These are phyloP conservation scores for Fremontodendron californicum DNA, from an alignment of 345 rosid genomes.

Conservation along the genomic window DNA sequence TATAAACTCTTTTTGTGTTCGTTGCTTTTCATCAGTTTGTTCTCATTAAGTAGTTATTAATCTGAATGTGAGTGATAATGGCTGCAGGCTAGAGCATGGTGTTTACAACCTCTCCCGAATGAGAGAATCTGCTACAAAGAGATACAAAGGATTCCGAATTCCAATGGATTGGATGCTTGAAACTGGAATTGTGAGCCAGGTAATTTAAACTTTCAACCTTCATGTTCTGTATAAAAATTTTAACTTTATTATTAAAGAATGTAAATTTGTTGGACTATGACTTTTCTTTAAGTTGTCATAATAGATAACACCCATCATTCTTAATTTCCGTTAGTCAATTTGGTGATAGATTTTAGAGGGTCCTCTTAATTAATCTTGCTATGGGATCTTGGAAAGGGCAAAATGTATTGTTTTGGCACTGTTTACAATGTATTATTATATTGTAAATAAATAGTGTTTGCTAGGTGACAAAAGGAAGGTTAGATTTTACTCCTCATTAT, in stretches of 20 bases:
- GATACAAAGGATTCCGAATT: slow-evolving; percentile 66
- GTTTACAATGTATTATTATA: slow-evolving; percentile 1
- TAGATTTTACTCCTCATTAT: slow-evolving; percentile 15
- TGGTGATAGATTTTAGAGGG: background rate
- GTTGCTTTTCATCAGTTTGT: background rate
- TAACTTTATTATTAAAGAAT: background rate
- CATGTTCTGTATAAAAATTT: background rate
- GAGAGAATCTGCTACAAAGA: slow-evolving; percentile 76
- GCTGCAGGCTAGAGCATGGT: slow-evolving; percentile 79
- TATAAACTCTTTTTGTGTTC: background rate
- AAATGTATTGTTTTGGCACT: slow-evolving; percentile 20
- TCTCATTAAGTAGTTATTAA: background rate
- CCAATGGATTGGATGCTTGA: slow-evolving; percentile 97
- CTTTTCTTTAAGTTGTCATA: slow-evolving; percentile 3
- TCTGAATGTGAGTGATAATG: background rate
- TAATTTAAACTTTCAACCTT: slow-evolving; percentile 15
- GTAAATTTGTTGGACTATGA: background rate
- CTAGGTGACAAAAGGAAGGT: slow-evolving; percentile 33
- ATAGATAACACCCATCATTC: background rate
- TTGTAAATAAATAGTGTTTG: background rate
- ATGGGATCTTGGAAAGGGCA: slow-evolving; percentile 8
- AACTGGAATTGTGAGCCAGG: slow-evolving; percentile 85
- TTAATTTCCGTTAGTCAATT: background rate
- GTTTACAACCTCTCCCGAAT: slow-evolving; percentile 83
- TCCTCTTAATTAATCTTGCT: slow-evolving; percentile 9